Percentiles rank a stretch among this genome's conserved stretches.
These are phyloP conservation scores for Ilex aquifolium DNA, from an alignment of 257 asterid genomes.

Conservation along the genomic window DNA sequence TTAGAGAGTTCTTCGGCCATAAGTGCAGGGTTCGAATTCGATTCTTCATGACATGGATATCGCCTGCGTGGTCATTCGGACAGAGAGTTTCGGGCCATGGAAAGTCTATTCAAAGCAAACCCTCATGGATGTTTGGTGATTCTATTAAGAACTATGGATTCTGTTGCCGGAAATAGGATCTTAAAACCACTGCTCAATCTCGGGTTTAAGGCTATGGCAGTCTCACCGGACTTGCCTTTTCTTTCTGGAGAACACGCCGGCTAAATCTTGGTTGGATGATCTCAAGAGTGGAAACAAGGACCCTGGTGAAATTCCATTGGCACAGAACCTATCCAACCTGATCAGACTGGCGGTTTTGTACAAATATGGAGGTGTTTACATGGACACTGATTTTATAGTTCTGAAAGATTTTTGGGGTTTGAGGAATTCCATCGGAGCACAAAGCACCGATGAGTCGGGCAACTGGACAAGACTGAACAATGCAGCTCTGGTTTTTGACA, in stretches of 20 bases:
- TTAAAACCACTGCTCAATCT: conserved; percentile 31
- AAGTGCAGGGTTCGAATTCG: conserved; percentile 10
- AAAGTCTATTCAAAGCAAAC: conserved; percentile 49
- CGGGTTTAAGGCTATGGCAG: conserved; percentile 35
- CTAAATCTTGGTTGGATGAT: conserved; percentile 40
- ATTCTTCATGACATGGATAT: conserved; percentile 55
- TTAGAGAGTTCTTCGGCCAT: neutral
- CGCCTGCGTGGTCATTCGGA: conserved; percentile 22
- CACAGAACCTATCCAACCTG: conserved; percentile 64
- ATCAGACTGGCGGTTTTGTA: conserved; percentile 56
- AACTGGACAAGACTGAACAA: conserved; percentile 72
- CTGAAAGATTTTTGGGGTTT: conserved; percentile 44
- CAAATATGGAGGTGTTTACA: conserved; percentile 61
- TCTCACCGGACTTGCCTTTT: conserved; percentile 32
- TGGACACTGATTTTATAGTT: conserved; percentile 60
- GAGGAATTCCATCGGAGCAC: conserved; percentile 66
- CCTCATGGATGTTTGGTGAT: conserved; percentile 48
- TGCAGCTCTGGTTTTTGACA: conserved; percentile 56
- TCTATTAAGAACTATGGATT: conserved; percentile 50
- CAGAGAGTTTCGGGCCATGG: conserved; percentile 41
- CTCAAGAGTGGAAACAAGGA: conserved; percentile 41
- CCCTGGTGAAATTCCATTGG: conserved; percentile 54
- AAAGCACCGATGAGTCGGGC: conserved; percentile 43
- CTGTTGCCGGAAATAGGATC: conserved; percentile 24
- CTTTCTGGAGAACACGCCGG: conserved; percentile 52